phyloP scores from a whole-genome alignment of 2,329 filamentous ascomycete species.

The Monilinia fructigena region DNA sequence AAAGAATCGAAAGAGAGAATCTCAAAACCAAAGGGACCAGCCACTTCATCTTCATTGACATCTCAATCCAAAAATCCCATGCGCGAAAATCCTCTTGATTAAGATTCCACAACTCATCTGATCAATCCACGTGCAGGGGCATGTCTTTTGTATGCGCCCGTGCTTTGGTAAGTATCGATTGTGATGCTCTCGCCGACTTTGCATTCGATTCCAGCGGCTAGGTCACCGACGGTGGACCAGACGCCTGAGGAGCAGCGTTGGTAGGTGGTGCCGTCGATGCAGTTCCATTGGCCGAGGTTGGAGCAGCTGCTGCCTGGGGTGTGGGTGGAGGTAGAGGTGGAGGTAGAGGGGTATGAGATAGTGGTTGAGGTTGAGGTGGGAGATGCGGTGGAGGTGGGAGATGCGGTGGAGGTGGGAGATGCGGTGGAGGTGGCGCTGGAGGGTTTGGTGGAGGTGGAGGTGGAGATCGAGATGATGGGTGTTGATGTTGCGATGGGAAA shows the following conservation, averaged over 20 bases:
- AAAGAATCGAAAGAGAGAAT: too few species aligned
- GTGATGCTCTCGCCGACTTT: slow-evolving; percentile 42
- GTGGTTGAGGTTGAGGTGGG: neutral
- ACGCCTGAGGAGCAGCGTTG: slow-evolving; percentile 52
- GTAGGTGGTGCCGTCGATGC: slow-evolving; percentile 48
- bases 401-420: neutral
- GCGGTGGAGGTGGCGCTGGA: neutral
- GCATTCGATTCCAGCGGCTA: slow-evolving; percentile 49
- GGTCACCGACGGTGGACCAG: slow-evolving; percentile 45
- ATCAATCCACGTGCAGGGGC: neutral
- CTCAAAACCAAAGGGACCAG: too few species aligned
- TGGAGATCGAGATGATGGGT: too few species aligned
- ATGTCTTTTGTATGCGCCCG: neutral
- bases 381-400: neutral
- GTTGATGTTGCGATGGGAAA: too few species aligned
- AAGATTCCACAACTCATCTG: too few species aligned
- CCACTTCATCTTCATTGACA: too few species aligned
- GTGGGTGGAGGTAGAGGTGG: slow-evolving; percentile 14
- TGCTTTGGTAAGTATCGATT: slow-evolving; percentile 41
- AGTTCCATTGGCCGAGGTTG: slow-evolving; percentile 52
- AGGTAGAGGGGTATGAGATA: neutral
- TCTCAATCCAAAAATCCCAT: too few species aligned
- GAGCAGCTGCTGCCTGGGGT: slow-evolving; percentile 46
- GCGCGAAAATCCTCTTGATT: too few species aligned
- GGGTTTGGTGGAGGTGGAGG: too few species aligned